Base-by-base conservation (phyloP, 306 rosid species). In the Prunus padus region DNA sequence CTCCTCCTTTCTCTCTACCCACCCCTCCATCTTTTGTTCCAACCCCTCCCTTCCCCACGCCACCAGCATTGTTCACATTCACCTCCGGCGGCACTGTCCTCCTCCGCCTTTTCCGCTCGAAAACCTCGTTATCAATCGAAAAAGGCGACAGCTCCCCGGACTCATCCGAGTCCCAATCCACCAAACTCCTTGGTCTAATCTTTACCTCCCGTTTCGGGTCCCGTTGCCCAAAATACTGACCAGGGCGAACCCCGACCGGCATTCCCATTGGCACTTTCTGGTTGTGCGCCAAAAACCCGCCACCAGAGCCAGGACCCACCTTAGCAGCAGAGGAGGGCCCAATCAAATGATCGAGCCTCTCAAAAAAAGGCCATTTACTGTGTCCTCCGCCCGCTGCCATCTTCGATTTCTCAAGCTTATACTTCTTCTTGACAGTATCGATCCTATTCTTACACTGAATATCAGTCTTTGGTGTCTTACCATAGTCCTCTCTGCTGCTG, bases 391-490 rank as follows among this genome's bases (percentile, higher is more conserved):
- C 93, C 50, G 90, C 83, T 2, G 83, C 77, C 71, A 90, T 86
- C 91, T 89, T 96, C 2, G 97, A 76, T 28, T 96, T 96, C 84
- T 96, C 99, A 31, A 88, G 77, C 85, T 96, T 96, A 76, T 85
- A 96, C 88, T 92, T 96, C 94, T 96, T 96, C 83, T 96, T 96
- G 1, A 96, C 99, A 0, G 99, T 96, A 47, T 96, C 99, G 77
- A 96, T 96, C 81, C 99, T 88, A 67, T 96, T 96, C 82, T 96
- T 96, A 70, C 99, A 96, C 89, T 96, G 99, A 3, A 96, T 87
- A 67, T 96, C 99, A 8, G 97, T 90, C 71, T 89, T 90, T 14
- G 96, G 92, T 20, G 73, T 72, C 78, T 92, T 96, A 11, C 76
- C 28, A 22, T 90, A 89, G 69, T 96, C 94, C 47, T 90, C 99